Evolutionary conservation across 129 eudicot species (phyloP).

Genomic region (Apium graveolens): DNA sequence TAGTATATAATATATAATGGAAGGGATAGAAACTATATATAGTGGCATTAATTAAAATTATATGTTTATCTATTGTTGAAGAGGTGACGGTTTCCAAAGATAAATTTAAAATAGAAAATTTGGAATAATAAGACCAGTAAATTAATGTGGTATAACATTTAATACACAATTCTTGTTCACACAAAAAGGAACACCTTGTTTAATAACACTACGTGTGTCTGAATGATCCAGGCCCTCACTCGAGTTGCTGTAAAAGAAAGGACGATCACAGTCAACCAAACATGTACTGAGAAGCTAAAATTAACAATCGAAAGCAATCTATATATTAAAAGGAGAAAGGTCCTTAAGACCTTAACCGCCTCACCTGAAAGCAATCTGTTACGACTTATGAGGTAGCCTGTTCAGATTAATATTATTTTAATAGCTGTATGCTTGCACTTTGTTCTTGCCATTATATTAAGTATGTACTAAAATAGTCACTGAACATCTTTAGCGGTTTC

Average conservation of each 20-base stretch:
- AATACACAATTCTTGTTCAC: neutral
- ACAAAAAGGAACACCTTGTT: constrained; percentile 27
- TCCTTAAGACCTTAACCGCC: neutral
- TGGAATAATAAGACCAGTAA: neutral
- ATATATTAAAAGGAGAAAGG: neutral
- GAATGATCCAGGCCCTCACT: constrained; percentile 30
- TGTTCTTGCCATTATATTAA: neutral
- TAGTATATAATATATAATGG: neutral
- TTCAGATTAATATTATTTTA: neutral
- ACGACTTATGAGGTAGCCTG: neutral
- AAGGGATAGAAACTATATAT: neutral
- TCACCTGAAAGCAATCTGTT: neutral
- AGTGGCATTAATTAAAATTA: neutral
- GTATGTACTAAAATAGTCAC: neutral
- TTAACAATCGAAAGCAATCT: neutral
- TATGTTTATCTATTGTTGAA: neutral
- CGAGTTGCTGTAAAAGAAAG: constrained; percentile 36
- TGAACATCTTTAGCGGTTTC: neutral
- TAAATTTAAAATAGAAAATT: neutral
- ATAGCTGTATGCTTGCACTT: neutral
- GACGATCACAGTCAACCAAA: neutral
- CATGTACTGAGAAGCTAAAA: neutral
- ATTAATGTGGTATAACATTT: neutral
- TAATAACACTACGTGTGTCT: constrained; percentile 14
- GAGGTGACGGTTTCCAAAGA: neutral